A percentile compares a stretch with the other conserved stretches of the same genome.
Evolutionary conservation across 2,329 filamentous ascomycete species (phyloP).

Genomic region (Endocalyx cinctus): DNA sequence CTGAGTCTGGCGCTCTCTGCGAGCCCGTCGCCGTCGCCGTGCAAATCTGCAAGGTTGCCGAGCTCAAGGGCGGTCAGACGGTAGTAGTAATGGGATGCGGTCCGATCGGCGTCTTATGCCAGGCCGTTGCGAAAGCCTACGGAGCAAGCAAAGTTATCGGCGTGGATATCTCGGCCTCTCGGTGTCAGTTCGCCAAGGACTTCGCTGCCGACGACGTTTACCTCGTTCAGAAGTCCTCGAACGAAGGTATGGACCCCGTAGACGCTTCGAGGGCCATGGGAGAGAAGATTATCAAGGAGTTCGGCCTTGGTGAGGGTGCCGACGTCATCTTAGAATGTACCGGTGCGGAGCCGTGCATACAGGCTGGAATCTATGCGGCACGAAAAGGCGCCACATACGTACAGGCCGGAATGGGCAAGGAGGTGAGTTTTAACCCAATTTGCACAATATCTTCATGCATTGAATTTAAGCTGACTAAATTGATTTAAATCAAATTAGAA

Average conservation of each 20-base stretch:
- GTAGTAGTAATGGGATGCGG: conserved; percentile 46
- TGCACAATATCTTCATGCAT: too few relatives aligned
- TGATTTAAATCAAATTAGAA: conserved; percentile 29
- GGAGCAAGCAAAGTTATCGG: conserved; percentile 41
- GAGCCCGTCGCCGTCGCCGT: conserved; percentile 50
- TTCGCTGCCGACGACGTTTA: conserved; percentile 42
- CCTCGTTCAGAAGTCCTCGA: conserved; percentile 30
- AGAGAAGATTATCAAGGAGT: conserved; percentile 32
- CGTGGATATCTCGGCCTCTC: conserved; percentile 38
- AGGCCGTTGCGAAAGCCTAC: conserved; percentile 41
- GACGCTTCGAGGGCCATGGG: conserved; percentile 34
- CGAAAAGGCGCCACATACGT: conserved; percentile 45
- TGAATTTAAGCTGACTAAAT: too few relatives aligned
- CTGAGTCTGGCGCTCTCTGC: conserved; percentile 49
- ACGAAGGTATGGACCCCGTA: conserved; percentile 26
- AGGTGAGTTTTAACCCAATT: too few relatives aligned
- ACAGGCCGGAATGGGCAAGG: conserved; percentile 47
- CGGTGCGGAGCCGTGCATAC: conserved; percentile 42
- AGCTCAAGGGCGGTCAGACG: conserved; percentile 35
- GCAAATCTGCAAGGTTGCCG: conserved; percentile 37
- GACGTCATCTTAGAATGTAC: conserved; percentile 47
- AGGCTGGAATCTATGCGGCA: conserved; percentile 38
- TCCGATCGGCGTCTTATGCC: conserved; percentile 42
- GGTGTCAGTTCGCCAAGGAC: conserved; percentile 36
- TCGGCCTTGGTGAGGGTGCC: conserved; percentile 38